Percentiles rank a stretch among this genome's conserved stretches.
phyloP scores from a whole-genome alignment of 2,329 filamentous ascomycete species.

The Fusarium sp. region DNA sequence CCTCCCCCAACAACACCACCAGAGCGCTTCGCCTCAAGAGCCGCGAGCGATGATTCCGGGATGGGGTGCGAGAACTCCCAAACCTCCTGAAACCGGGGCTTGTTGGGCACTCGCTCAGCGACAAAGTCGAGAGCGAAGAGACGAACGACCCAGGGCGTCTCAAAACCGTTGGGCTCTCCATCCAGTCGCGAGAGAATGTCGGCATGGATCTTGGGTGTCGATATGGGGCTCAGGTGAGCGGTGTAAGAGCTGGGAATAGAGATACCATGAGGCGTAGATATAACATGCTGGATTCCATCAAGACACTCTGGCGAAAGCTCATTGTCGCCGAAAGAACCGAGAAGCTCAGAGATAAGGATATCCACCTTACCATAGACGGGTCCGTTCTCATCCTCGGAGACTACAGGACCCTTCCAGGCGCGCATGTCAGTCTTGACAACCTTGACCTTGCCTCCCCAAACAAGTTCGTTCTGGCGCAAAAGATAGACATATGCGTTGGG shows the following conservation, averaged over 20 bases:
- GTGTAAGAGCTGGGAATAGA: slow-evolving; percentile 96
- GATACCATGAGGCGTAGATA: slow-evolving; percentile 84
- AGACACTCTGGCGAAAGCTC: slow-evolving; percentile 97
- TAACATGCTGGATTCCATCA: slow-evolving; percentile 92
- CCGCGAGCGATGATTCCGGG: slow-evolving; percentile 67
- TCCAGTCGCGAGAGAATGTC: slow-evolving; percentile 77
- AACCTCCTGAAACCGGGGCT: slow-evolving; percentile 76
- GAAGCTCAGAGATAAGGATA: slow-evolving; percentile 92
- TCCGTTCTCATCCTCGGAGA: slow-evolving; percentile 59
- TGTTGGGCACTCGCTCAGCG: slow-evolving; percentile 71
- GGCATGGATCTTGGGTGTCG: slow-evolving; percentile 85
- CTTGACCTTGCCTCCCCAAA: slow-evolving; percentile 85
- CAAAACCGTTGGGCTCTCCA: slow-evolving; percentile 79
- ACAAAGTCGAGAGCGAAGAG: slow-evolving; percentile 91
- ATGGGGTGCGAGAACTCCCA: slow-evolving; percentile 87
- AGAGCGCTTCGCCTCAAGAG: slow-evolving; percentile 69
- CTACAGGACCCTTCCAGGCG: slow-evolving; percentile 86
- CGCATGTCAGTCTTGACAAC: slow-evolving; percentile 98
- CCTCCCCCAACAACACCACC: slow-evolving; percentile 76
- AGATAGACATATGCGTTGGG: slow-evolving; percentile 96
- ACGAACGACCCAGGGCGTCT: slow-evolving; percentile 95
- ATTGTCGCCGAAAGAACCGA: slow-evolving; percentile 97
- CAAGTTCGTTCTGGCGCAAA: slow-evolving; percentile 83
- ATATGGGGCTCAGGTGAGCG: slow-evolving; percentile 91
- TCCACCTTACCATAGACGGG: slow-evolving; percentile 78